Percentiles rank a stretch among this genome's conserved stretches.
phyloP scores from a whole-genome alignment of 495 filamentous ascomycete species.

The Penicillium waksmanii region DNA sequence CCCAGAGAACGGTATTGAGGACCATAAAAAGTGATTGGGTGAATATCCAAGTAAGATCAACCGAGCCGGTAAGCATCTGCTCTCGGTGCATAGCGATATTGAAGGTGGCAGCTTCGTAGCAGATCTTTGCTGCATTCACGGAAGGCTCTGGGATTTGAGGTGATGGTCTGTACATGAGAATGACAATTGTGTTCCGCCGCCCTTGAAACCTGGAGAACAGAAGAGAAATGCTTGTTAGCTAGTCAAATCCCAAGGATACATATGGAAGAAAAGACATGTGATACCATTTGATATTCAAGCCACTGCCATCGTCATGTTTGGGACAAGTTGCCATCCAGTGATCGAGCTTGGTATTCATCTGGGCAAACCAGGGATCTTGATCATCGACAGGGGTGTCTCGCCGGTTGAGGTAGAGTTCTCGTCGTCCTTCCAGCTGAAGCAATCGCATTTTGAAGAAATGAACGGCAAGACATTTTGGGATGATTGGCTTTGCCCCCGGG shows the following conservation, averaged over 20 bases:
- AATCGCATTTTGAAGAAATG: slow-evolving; percentile 93
- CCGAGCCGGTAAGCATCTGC: slow-evolving; percentile 71
- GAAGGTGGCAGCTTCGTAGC: slow-evolving; percentile 78
- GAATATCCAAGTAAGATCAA: slow-evolving; percentile 92
- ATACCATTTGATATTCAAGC: slow-evolving; percentile 67
- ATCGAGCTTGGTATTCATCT: slow-evolving; percentile 77
- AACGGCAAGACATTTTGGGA: slow-evolving; percentile 83
- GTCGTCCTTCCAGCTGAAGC: slow-evolving; percentile 82
- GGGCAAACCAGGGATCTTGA: slow-evolving; percentile 78
- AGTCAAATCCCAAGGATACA: background rate
- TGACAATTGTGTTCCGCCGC: slow-evolving; percentile 79
- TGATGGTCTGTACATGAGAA: slow-evolving; percentile 83
- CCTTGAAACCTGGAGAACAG: slow-evolving; percentile 65
- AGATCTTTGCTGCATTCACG: slow-evolving; percentile 68
- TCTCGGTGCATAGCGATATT: slow-evolving; percentile 78
- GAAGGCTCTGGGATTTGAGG: slow-evolving; percentile 89
- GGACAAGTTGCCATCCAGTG: slow-evolving; percentile 70
- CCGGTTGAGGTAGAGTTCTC: slow-evolving; percentile 81
- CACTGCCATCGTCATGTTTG: slow-evolving; percentile 63
- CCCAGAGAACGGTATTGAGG: slow-evolving; percentile 86
- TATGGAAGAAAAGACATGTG: background rate
- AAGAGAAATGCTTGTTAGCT: slow-evolving; percentile 16
- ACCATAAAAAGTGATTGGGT: slow-evolving; percentile 84
- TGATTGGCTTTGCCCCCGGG: slow-evolving; percentile 62
- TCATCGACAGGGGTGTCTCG: slow-evolving; percentile 71